phyloP scores from a whole-genome alignment of 306 rosid species.

The Phaseolus lunatus region DNA sequence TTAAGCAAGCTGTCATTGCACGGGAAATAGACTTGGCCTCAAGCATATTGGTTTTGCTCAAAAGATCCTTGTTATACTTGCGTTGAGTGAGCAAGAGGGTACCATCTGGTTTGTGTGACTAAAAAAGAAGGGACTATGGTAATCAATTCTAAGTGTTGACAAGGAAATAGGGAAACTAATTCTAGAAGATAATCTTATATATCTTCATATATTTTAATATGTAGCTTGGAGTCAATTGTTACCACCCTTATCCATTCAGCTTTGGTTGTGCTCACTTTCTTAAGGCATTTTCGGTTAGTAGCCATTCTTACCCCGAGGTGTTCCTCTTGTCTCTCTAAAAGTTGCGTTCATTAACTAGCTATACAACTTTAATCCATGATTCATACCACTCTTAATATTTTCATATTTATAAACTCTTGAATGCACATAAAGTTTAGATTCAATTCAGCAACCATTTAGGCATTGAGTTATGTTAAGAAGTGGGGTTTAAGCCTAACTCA shows the following conservation, averaged over 20 bases:
- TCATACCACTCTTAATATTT: neutral
- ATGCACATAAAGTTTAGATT: constrained; percentile 1
- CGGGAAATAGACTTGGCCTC: neutral
- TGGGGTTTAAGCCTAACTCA: too few species aligned
- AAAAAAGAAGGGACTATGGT: neutral
- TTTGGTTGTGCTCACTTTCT: constrained; percentile 2
- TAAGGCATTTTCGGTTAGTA: neutral
- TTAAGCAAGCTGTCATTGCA: neutral
- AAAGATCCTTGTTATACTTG: neutral
- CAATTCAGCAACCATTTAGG: constrained; percentile 19
- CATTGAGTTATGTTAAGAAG: too few species aligned
- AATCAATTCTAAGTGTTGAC: neutral
- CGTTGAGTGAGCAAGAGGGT: neutral
- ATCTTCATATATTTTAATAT: neutral
- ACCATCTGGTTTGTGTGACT: neutral
- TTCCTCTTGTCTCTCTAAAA: neutral
- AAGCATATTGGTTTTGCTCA: neutral
- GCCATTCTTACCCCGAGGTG: neutral
- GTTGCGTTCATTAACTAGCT: neutral
- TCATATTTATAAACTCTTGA: neutral
- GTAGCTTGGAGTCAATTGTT: neutral
- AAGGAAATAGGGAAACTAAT: neutral
- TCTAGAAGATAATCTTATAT: neutral
- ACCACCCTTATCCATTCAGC: neutral
- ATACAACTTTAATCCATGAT: neutral